phyloP scores from a whole-genome alignment of 305 asterid genomes.

The Solanum chacoense region DNA sequence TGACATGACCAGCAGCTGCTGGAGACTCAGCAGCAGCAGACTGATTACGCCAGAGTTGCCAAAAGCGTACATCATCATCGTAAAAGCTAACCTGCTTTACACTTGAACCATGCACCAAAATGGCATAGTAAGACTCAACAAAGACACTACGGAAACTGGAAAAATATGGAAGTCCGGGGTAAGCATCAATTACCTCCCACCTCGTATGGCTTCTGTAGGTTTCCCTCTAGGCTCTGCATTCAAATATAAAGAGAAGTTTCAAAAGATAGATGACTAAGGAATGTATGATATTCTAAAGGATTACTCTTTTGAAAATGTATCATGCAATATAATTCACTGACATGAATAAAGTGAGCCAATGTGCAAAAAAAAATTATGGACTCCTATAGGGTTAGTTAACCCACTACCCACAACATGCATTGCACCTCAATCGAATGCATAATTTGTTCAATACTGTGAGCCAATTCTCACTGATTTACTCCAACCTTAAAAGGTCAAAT shows the following conservation, averaged over 20 bases:
- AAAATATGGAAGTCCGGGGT: not conserved
- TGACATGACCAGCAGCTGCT: conserved; percentile 68
- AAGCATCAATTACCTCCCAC: conserved; percentile 69
- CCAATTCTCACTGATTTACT: not conserved
- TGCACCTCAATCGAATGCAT: not conserved
- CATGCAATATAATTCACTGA: not conserved
- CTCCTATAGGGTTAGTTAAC: not conserved
- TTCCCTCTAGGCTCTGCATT: conserved; percentile 70
- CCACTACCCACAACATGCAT: not conserved
- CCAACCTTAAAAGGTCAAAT: not conserved
- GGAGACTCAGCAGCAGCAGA: conserved; percentile 97
- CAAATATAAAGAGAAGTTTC: not conserved
- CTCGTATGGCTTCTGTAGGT: conserved; percentile 95
- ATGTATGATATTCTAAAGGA: not conserved
- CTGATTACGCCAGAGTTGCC: conserved; percentile 91
- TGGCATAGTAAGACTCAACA: conserved; percentile 26
- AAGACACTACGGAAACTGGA: not conserved
- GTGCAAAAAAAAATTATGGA: not conserved
- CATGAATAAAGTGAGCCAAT: not conserved
- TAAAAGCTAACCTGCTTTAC: conserved; percentile 98
- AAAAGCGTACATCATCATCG: conserved; percentile 90
- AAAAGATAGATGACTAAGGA: not conserved
- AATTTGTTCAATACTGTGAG: not conserved
- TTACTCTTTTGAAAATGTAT: not conserved
- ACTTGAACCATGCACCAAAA: conserved; percentile 46